Percentiles rank a stretch among this genome's conserved stretches.
Conservation (phyloP, 768 basidiomycete genomes). For the Zangia roseola region DNA sequence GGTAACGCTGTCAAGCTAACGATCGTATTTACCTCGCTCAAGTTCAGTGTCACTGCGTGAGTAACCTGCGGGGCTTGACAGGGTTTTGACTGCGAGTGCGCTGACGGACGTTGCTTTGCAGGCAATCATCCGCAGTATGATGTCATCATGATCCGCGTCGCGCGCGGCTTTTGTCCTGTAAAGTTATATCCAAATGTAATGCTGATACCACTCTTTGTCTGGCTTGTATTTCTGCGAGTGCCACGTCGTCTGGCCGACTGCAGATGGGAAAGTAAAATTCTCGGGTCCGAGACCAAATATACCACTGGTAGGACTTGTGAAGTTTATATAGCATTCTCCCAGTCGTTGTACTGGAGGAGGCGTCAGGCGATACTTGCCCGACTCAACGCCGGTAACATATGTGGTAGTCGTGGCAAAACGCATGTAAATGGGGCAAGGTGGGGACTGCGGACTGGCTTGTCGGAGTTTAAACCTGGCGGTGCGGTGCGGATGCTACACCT, state of each 20-base stretch:
- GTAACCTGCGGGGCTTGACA: conserved; percentile 6
- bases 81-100: conserved; percentile 4
- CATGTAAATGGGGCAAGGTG: background rate
- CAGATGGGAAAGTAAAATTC: background rate
- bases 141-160: background rate
- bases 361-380: background rate
- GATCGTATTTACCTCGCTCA: conserved; percentile 33
- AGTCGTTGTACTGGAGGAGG: background rate
- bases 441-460: conserved; percentile 11
- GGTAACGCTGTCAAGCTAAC: conserved; percentile 34
- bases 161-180: background rate
- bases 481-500: conserved; percentile 2
- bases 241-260: background rate
- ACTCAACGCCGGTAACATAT: too few relatives aligned
- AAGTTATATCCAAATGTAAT: background rate
- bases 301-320: background rate
- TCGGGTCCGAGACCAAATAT: conserved; percentile 3
- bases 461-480: conserved; percentile 24
- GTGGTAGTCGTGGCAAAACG: conserved; percentile 5
- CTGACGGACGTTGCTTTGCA: conserved; percentile 11
- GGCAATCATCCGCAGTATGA: conserved; percentile 29
- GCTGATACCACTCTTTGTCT: background rate
- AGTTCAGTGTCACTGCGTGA: conserved; percentile 33
- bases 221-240: too few relatives aligned
- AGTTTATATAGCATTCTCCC: background rate